Evolutionary conservation across 2,329 filamentous ascomycete genomes (phyloP).

Genomic region (Xylariales sp.): DNA sequence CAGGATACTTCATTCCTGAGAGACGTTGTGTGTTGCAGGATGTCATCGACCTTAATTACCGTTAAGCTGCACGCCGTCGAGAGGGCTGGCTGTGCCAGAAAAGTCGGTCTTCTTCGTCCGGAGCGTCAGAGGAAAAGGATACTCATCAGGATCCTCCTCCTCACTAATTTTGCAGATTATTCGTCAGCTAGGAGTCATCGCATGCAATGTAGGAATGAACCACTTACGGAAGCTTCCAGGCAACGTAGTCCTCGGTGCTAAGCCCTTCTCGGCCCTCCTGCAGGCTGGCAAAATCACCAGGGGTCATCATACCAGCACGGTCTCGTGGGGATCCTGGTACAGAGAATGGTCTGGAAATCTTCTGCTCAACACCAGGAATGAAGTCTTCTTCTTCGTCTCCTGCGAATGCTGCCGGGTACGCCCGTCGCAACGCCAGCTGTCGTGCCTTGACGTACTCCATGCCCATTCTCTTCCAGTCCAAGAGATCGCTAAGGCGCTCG

Average conservation of each 20-base stretch:
- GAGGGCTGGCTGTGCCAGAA: slow-evolving; percentile 33
- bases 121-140: slow-evolving; percentile 55
- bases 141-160: slow-evolving; percentile 84
- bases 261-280: slow-evolving; percentile 92
- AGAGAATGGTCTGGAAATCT: slow-evolving; percentile 91
- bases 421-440: slow-evolving; percentile 84
- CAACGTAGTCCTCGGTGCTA: slow-evolving; percentile 94
- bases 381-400: slow-evolving; percentile 81
- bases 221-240: slow-evolving; percentile 96
- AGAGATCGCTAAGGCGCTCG: slow-evolving; percentile 86
- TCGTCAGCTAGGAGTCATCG: slow-evolving; percentile 22
- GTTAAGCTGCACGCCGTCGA: slow-evolving; percentile 36
- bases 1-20: not conserved
- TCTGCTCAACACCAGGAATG: slow-evolving; percentile 88
- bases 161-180: slow-evolving; percentile 63
- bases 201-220: not conserved
- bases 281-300: slow-evolving; percentile 92
- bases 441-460: slow-evolving; percentile 98
- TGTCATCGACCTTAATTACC: slow-evolving; percentile 25
- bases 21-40: not conserved
- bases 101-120: slow-evolving; percentile 41
- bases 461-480: slow-evolving; percentile 99
- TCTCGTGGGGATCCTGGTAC: slow-evolving; percentile 91
- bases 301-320: slow-evolving; percentile 96
- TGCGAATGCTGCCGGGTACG: slow-evolving; percentile 83